A percentile compares a stretch with the other conserved stretches of the same genome.
phyloP scores from a whole-genome alignment of 1,284 basidiomycete species.

The Apiotrichum gracile region DNA sequence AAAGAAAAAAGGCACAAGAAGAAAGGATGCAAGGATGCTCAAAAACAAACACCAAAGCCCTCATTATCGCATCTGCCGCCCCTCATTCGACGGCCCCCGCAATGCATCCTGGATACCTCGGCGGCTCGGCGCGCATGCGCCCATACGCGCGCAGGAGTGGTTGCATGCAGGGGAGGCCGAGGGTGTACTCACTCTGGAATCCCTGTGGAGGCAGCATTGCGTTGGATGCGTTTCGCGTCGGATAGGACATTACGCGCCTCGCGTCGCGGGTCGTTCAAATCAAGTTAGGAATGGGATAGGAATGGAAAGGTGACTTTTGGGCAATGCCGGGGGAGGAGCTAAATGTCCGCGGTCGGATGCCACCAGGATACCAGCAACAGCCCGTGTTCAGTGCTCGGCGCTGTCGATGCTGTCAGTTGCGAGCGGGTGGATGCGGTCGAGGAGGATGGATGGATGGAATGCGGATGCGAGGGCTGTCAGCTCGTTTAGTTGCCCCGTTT shows the following conservation, averaged over 20 bases:
- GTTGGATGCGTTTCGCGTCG: not conserved
- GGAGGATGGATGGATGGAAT: not conserved
- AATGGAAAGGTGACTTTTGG: not conserved
- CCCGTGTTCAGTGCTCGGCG: not conserved
- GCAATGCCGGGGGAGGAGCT: too few relatives aligned
- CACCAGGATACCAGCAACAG: too few relatives aligned
- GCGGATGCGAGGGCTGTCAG: too few relatives aligned
- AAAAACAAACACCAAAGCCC: too few relatives aligned
- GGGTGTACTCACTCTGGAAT: slow-evolving; percentile 1
- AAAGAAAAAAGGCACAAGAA: not conserved
- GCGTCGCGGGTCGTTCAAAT: not conserved
- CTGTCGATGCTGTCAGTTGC: not conserved
- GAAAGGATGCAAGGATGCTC: not conserved
- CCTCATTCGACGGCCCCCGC: too few relatives aligned
- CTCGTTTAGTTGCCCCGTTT: too few relatives aligned
- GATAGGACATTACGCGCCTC: not conserved
- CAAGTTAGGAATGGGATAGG: too few relatives aligned
- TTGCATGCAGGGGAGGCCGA: too few relatives aligned
- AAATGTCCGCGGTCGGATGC: too few relatives aligned
- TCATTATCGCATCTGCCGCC: too few relatives aligned
- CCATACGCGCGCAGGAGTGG: not conserved
- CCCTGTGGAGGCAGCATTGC: slow-evolving; percentile 4
- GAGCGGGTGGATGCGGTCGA: not conserved
- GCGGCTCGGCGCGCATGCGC: not conserved
- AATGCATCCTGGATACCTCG: not conserved